Conservation (phyloP, 495 filamentous ascomycete genomes). For the Xylaria acuta region DNA sequence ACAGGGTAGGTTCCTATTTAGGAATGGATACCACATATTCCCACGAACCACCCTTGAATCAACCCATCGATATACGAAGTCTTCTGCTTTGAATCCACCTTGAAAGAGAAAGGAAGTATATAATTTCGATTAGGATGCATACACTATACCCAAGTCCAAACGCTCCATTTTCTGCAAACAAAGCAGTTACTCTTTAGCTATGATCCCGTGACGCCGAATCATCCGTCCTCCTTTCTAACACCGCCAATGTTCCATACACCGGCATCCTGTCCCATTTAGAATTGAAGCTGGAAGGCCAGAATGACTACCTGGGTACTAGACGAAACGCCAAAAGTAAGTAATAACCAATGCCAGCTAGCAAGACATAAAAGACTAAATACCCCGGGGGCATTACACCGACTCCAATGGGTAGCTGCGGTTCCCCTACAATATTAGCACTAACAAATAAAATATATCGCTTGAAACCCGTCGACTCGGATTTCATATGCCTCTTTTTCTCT, state of each 20-base stretch:
- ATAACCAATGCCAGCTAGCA: not conserved
- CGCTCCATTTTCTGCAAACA: not conserved
- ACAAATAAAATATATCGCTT: not conserved
- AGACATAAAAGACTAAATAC: not conserved
- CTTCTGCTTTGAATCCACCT: not conserved
- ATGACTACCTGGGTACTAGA: not conserved
- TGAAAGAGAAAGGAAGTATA: not conserved
- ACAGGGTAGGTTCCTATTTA: not conserved
- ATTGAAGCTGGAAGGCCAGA: not conserved
- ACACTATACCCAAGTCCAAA: not conserved
- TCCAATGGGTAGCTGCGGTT: not conserved
- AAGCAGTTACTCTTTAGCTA: not conserved
- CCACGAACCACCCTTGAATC: not conserved
- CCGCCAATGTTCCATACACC: constrained; percentile 6
- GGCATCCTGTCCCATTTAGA: not conserved
- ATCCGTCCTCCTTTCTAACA: not conserved
- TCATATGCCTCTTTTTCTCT: not conserved
- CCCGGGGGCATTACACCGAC: not conserved
- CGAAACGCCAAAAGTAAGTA: not conserved
- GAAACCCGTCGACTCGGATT: not conserved
- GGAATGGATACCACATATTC: not conserved
- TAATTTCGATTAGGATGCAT: not conserved
- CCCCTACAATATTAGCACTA: not conserved
- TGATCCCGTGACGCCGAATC: not conserved
- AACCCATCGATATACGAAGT: not conserved